Conservation (phyloP, 129 eudicot genomes). For the Rutidosis leptorrhynchoides region DNA sequence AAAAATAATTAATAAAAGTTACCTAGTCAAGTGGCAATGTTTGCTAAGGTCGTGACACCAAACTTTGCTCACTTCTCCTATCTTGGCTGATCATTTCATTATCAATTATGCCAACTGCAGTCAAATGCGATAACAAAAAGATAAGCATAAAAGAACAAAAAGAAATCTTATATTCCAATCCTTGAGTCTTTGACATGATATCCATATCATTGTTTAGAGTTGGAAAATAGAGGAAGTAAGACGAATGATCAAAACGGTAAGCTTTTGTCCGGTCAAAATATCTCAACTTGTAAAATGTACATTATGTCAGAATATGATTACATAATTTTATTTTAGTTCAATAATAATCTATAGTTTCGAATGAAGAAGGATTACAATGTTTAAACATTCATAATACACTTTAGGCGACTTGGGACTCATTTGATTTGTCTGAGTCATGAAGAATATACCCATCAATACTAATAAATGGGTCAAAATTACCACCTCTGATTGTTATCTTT, state of each 20-base stretch:
- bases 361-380: background rate
- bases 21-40: slow-evolving; percentile 72
- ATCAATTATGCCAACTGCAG: slow-evolving; percentile 76
- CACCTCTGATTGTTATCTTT: too few relatives aligned
- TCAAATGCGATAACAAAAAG: slow-evolving; percentile 17
- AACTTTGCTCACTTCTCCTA: slow-evolving; percentile 78
- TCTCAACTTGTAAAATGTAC: background rate
- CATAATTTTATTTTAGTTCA: background rate
- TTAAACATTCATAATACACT: background rate
- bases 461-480: too few relatives aligned
- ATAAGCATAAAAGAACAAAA: slow-evolving; percentile 7
- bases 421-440: too few relatives aligned
- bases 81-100: slow-evolving; percentile 69
- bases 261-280: too few relatives aligned
- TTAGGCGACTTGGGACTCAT: background rate
- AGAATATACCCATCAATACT: too few relatives aligned
- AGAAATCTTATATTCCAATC: background rate
- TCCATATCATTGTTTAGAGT: background rate
- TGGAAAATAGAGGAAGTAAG: background rate
- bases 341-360: background rate
- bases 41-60: slow-evolving; percentile 75
- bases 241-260: background rate
- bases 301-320: background rate
- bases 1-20: too few relatives aligned
- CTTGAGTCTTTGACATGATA: background rate